These are phyloP conservation scores for Globisporangium barbulae DNA, from an alignment of 352 stramenopile genomes.

Conservation along the genomic window DNA sequence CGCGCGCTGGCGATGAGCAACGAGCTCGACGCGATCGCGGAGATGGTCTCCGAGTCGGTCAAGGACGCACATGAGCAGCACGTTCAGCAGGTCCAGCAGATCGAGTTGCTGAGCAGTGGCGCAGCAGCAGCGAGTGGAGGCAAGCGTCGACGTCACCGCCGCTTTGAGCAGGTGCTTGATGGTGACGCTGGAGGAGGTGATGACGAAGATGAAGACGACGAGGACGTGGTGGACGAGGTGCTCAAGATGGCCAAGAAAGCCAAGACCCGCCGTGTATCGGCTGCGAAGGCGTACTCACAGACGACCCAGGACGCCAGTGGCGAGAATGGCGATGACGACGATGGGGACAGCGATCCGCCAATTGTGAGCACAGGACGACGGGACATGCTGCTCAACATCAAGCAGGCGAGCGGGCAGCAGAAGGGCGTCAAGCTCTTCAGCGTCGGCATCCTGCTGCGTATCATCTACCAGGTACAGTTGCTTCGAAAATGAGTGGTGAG, in stretches of 20 bases:
- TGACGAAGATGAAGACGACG: constrained; percentile 19
- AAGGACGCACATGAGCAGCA: constrained; percentile 27
- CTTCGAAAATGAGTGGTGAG: not conserved
- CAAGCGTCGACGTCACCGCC: constrained; percentile 1
- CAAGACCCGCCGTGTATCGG: constrained; percentile 39
- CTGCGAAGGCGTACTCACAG: constrained; percentile 14
- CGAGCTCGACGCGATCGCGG: constrained; percentile 18
- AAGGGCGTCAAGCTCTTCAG: constrained; percentile 63
- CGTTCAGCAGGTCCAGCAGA: constrained; percentile 17
- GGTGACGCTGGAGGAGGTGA: constrained; percentile 6
- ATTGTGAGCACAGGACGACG: constrained; percentile 15
- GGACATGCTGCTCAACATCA: constrained; percentile 44
- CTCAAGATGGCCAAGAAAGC: constrained; percentile 40
- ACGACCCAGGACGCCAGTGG: constrained; percentile 9
- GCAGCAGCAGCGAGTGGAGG: not conserved
- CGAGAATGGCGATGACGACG: constrained; percentile 12
- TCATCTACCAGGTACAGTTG: constrained; percentile 46
- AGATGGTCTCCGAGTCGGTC: constrained; percentile 23
- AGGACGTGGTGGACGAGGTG: constrained; percentile 24
- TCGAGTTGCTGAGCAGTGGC: constrained; percentile 9
- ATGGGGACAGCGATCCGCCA: constrained; percentile 17
- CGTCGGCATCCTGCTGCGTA: constrained; percentile 50
- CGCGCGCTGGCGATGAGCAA: constrained; percentile 15
- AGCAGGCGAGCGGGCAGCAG: constrained; percentile 28
- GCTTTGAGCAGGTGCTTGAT: constrained; percentile 3